phyloP scores from a whole-genome alignment of 345 rosid genomes.

The Lepidium sativum region DNA sequence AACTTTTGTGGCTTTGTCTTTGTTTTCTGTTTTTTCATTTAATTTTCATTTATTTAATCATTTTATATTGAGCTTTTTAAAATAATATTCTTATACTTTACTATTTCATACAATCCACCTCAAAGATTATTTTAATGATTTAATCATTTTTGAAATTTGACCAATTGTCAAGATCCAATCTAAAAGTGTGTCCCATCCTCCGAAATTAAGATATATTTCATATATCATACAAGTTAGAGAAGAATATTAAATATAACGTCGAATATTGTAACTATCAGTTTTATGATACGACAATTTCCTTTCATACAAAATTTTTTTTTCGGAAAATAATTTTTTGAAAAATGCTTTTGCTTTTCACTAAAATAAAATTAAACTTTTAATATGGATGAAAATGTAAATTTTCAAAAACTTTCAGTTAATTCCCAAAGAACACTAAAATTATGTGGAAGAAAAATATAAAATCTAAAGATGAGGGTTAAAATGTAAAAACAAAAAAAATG shows the following conservation, averaged over 20 bases:
- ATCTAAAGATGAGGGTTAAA: conserved; percentile 4
- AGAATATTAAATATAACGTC: background rate
- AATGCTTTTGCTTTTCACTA: background rate
- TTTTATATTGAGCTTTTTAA: background rate
- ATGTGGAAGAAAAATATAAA: background rate
- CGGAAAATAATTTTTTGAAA: background rate
- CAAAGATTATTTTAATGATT: background rate
- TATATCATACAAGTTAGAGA: background rate
- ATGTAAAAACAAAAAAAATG: background rate
- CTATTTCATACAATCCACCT: background rate
- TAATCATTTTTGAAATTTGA: background rate
- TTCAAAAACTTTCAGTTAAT: background rate
- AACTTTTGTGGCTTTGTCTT: background rate
- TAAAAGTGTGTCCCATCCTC: too few species aligned
- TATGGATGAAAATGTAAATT: background rate
- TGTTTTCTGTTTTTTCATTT: background rate
- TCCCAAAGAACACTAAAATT: background rate
- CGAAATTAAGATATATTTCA: too few species aligned
- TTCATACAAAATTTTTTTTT: background rate
- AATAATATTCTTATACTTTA: background rate
- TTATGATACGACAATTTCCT: background rate
- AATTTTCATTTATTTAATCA: background rate
- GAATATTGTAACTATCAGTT: background rate
- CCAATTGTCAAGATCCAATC: background rate
- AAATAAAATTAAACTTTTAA: background rate